Evolutionary conservation across 2,329 filamentous ascomycete species (phyloP), one percentile per base, ranked within the genome.

Genomic region (Sclerotinia spermophila): DNA sequence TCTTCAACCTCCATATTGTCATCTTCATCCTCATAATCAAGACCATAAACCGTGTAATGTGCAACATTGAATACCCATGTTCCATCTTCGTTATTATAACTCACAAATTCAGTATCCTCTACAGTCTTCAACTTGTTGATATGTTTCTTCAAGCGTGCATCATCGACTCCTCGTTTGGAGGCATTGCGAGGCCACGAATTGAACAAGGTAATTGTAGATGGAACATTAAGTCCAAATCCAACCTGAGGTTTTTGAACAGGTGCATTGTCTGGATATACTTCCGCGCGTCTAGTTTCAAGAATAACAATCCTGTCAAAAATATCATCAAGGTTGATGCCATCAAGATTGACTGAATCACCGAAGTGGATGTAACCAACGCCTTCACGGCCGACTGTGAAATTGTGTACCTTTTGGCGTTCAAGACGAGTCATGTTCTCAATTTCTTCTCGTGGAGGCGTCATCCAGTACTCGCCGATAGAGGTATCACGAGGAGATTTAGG

Each of bases 41-140:
- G 85, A 55, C 92, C 94, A 79, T 99, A 99, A 1, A 94, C 97
- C 1, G 95, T 98, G 80, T 96, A 99, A 81, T 99, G 96, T 77
- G 95, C 90, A n/a, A 99, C 96, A 15, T 85, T 89, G 83, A 99
- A 99, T 21, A 88, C 87, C 96, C 96, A 99, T 61, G 92, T 87
- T 67, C 95, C 96, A 67, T 89, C 94, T 1, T 92, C 85, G 71
- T 85, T 84, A 74, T 96, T 87, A 80, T 97, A 99, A 76, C 86
- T 85, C 76, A 94, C 85, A 77, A 97, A 98, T 5, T 89, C 88
- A 0, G 96, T 98, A 79, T 93, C 90, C 13, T 84, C 83, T 51
- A 97, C 93, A 71, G 87, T 88, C 84, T 89, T 92, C 35, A 99
- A 87, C 68, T 92, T 90, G 72, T 91, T 88, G 70, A 97, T 82